phyloP scores from a whole-genome alignment of 106 monocot genomes.

The Vanilla planifolia region DNA sequence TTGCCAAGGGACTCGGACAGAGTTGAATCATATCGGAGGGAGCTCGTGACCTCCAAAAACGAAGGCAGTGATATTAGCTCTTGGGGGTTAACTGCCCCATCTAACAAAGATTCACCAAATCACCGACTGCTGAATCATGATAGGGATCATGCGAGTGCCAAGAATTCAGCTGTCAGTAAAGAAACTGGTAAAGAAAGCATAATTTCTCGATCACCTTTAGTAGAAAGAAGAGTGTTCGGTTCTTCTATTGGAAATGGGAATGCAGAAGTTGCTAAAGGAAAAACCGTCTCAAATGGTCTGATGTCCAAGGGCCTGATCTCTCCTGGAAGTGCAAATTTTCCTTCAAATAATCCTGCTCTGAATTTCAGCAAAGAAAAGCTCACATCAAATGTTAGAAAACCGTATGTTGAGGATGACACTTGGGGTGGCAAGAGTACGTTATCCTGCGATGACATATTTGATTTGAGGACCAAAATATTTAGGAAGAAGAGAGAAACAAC shows the following conservation, averaged over 20 bases:
- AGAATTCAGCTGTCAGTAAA: conserved; percentile 27
- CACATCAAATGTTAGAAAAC: conserved; percentile 24
- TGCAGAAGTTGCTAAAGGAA: conserved; percentile 22
- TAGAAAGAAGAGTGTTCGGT: conserved; percentile 34
- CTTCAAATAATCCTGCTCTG: conserved; percentile 29
- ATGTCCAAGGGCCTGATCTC: conserved; percentile 25
- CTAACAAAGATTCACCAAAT: conserved; percentile 9
- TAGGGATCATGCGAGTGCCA: conserved; percentile 22
- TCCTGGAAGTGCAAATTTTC: conserved; percentile 37
- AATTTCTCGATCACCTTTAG: conserved; percentile 21
- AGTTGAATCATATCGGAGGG: conserved; percentile 50
- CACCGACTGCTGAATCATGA: conserved; percentile 6
- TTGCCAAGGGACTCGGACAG: conserved; percentile 28
- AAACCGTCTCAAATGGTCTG: conserved; percentile 30
- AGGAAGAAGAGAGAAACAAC: conserved; percentile 66
- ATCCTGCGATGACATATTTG: conserved; percentile 25
- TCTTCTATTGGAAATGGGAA: conserved; percentile 24
- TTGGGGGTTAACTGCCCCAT: conserved; percentile 35
- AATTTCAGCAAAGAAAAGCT: conserved; percentile 57
- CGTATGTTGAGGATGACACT: conserved; percentile 32
- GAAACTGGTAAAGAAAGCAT: conserved; percentile 22
- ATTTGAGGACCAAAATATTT: conserved; percentile 47
- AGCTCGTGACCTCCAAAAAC: conserved; percentile 20
- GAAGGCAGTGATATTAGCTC: conserved; percentile 27
- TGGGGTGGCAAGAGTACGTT: conserved; percentile 49